Evolutionary conservation across 768 basidiomycete species (phyloP).

Genomic region (Russula lepida): DNA sequence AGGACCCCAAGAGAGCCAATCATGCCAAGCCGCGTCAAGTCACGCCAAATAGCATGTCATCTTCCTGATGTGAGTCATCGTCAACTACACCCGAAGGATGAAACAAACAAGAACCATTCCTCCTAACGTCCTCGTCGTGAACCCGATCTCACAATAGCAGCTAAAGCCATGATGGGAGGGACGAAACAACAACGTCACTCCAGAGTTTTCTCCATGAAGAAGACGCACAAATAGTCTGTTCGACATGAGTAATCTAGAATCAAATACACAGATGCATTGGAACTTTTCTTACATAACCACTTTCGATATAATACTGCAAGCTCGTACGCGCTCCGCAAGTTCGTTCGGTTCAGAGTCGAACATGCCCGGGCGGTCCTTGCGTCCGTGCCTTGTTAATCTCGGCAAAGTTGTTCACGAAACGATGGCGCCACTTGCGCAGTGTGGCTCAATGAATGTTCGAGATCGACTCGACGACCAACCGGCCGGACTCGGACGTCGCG

Average conservation of each 20-base stretch:
- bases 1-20: too few relatives aligned
- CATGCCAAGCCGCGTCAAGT: too few relatives aligned
- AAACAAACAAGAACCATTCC: background rate
- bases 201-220: background rate
- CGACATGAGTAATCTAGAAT: background rate
- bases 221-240: slow-evolving; percentile 2
- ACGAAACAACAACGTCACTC: background rate
- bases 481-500: slow-evolving; percentile 13
- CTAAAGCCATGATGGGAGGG: background rate
- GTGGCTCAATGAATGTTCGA: slow-evolving; percentile 30
- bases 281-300: slow-evolving; percentile 47
- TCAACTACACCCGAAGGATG: background rate
- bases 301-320: slow-evolving; percentile 69
- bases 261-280: background rate
- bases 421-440: slow-evolving; percentile 66
- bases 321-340: slow-evolving; percentile 39
- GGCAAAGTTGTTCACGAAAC: slow-evolving; percentile 54
- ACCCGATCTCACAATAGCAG: slow-evolving; percentile 5
- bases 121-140: background rate
- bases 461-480: slow-evolving; percentile 13
- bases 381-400: slow-evolving; percentile 38
- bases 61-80: too few relatives aligned
- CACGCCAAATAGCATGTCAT: too few relatives aligned
- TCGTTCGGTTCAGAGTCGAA: slow-evolving; percentile 31
- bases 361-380: slow-evolving; percentile 49